Evolutionary conservation across 192 early-diverging fungal species (phyloP), one percentile per base, ranked within the genome.

Genomic region (Diversispora eburnea): DNA sequence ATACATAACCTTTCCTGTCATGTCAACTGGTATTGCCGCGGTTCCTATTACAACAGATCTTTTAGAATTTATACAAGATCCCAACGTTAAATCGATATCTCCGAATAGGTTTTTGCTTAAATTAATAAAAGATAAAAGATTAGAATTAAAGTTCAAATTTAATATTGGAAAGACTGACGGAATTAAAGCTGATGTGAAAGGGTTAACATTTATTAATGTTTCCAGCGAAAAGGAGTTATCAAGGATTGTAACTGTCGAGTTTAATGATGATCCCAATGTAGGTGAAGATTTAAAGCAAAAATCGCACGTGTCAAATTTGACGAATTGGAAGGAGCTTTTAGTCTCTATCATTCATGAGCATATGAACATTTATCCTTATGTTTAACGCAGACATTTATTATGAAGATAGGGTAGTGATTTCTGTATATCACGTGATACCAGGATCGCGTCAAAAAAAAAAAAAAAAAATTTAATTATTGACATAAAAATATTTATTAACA

Each of bases 181-280:
- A 15, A 64, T 51, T 47, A 73, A 61, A 49, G 13, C 43, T 42
- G 59, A 63, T 20, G 41, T 73, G 4, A 73, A 54, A 64, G 72
- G 72, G 8, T 41, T 73, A 8, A 73, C 72, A 42, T 73, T 73
- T 52, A 73, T 73, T 7, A 73, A 73, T 64, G 72, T 59, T 62
- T 46, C 72, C 13, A 73, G 52, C 10, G 72, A 73, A 73, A 73
- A 54, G 51, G 72, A 73, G 39, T 63, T 73, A 17, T 47, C 48
- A 51, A 73, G 72, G 20, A 73, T 73, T 63, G 33, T 73, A 41
- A 73, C 72, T 8, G 72, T 73, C 17, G 72, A 73, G 49, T 73
- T 73, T 49, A 73, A 73, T 12, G 72, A 62, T 59, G 72, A 73
- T 63, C 72, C 72, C 19, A 73, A 73, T 63, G 72, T 73, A 73